Percentiles rank a stretch among this genome's conserved stretches.
Conservation (phyloP, 768 basidiomycete genomes). For the Lyophyllum atratum region DNA sequence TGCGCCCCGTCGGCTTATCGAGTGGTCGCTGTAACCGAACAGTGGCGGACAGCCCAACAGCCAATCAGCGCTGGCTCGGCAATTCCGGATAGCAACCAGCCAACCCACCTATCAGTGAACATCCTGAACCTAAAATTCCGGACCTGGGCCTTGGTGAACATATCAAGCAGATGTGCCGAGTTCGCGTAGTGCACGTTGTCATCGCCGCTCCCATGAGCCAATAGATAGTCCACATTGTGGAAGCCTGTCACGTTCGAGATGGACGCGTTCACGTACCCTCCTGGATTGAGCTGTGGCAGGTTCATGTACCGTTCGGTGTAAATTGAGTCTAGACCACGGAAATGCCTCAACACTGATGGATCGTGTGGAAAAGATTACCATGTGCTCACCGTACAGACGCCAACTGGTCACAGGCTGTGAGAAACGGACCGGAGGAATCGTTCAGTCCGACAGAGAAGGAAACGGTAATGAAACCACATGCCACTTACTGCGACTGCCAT, state of each 20-base stretch:
- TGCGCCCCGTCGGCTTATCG: constrained; percentile 72
- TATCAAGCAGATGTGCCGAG: constrained; percentile 88
- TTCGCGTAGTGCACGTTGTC: constrained; percentile 97
- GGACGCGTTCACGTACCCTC: constrained; percentile 88
- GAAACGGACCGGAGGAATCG: background rate
- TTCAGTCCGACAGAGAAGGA: constrained; percentile 1
- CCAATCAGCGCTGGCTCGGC: constrained; percentile 15
- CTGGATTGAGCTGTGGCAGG: constrained; percentile 73
- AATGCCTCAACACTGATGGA: constrained; percentile 2
- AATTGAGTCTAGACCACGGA: constrained; percentile 69
- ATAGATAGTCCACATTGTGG: constrained; percentile 72
- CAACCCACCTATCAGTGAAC: constrained; percentile 90
- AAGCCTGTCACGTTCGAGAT: constrained; percentile 90
- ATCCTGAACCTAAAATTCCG: constrained; percentile 85
- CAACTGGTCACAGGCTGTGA: constrained; percentile 85
- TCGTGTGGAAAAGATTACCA: background rate
- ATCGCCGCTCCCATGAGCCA: constrained; percentile 93
- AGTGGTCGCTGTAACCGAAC: constrained; percentile 66
- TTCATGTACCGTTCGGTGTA: constrained; percentile 99
- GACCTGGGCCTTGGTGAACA: constrained; percentile 80
- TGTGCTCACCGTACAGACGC: constrained; percentile 68
- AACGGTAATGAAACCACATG: constrained; percentile 3
- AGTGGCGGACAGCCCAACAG: constrained; percentile 16
- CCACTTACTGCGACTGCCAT: constrained; percentile 85
- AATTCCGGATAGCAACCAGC: constrained; percentile 14